Conservation (phyloP, 352 stramenopile species). For the Phytophthora cryptogea region DNA sequence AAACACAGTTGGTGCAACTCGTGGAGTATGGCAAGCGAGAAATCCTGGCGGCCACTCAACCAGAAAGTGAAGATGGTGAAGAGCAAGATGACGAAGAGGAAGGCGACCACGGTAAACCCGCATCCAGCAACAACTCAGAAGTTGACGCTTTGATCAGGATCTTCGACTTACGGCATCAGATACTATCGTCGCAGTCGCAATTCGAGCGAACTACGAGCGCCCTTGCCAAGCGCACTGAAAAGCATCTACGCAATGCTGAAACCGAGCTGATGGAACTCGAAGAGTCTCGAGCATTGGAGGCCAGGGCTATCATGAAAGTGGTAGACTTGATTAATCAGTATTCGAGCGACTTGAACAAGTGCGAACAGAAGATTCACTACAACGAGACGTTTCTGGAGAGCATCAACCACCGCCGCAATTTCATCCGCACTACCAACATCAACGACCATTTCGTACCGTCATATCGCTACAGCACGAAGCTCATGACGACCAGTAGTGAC, state of each 20-base stretch:
- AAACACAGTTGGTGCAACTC: slow-evolving; percentile 66
- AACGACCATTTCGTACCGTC: slow-evolving; percentile 68
- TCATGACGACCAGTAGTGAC: slow-evolving; percentile 74
- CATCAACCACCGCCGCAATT: slow-evolving; percentile 65
- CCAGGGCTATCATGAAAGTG: slow-evolving; percentile 51
- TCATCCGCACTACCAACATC: slow-evolving; percentile 66
- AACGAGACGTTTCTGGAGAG: slow-evolving; percentile 68
- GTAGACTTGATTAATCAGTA: slow-evolving; percentile 62
- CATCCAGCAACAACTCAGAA: slow-evolving; percentile 45
- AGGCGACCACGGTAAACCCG: slow-evolving; percentile 16
- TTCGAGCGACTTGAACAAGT: slow-evolving; percentile 53
- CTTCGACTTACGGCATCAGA: slow-evolving; percentile 76
- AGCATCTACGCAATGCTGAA: slow-evolving; percentile 56
- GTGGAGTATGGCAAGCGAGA: slow-evolving; percentile 63
- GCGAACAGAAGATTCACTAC: slow-evolving; percentile 56
- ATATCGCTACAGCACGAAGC: slow-evolving; percentile 66
- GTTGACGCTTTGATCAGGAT: slow-evolving; percentile 72
- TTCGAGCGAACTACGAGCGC: slow-evolving; percentile 63
- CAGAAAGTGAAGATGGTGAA: slow-evolving; percentile 30
- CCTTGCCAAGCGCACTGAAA: slow-evolving; percentile 59
- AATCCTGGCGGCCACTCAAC: slow-evolving; percentile 42
- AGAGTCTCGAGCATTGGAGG: slow-evolving; percentile 46
- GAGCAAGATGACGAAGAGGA: slow-evolving; percentile 25
- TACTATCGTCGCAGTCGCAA: slow-evolving; percentile 68
- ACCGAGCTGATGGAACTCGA: slow-evolving; percentile 67